Evolutionary conservation across 2,329 filamentous ascomycete species (phyloP), one percentile per base, ranked within the genome.

Genomic region (Plenodomus lindquistii): DNA sequence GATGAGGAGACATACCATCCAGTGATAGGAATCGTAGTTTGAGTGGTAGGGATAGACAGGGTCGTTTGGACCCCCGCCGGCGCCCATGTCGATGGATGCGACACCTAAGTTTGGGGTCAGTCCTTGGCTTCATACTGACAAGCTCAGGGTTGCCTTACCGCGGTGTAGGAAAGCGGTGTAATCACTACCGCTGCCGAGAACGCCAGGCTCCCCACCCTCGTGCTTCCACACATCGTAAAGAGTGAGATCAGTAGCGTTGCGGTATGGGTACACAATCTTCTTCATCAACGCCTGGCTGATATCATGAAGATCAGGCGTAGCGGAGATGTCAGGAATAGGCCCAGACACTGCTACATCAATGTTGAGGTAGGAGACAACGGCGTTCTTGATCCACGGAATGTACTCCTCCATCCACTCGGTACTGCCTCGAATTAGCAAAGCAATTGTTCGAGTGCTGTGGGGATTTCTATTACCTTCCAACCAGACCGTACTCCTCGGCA

Each of bases 391-490:
- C 77, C 77, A 79, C 2, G 74, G 75, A 17, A 78, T 65, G 60
- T 75, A 77, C 54, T 79, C 77, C 54, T 80, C 77, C 38, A 79
- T 73, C 75, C 75, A 79, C 53, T 79, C 77, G 1, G 77, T 78
- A 18, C 71, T 75, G 37, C 64, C 65, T 53, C 17, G 42, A 27
- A 18, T 24, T 16, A 16, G 11, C 13, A 13, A 2, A 3, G 20
- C 10, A 15, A 31, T 38, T 4, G 15, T n/a, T n/a, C 3, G 21
- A 9, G 20, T 9, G 4, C 5, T 2, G 19, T 0, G 10, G 18
- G n/a, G 16, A 6, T 24, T 20, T 10, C 37, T 13, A 44, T 43
- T 51, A 66, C 63, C 65, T 69, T 50, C 70, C 70, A 35, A 72
- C 65, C 3, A 69, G 49, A 5, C 69, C 70, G 34, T 73, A 73